phyloP scores from a whole-genome alignment of 2,329 filamentous ascomycete genomes.

The Alternaria sp. region DNA sequence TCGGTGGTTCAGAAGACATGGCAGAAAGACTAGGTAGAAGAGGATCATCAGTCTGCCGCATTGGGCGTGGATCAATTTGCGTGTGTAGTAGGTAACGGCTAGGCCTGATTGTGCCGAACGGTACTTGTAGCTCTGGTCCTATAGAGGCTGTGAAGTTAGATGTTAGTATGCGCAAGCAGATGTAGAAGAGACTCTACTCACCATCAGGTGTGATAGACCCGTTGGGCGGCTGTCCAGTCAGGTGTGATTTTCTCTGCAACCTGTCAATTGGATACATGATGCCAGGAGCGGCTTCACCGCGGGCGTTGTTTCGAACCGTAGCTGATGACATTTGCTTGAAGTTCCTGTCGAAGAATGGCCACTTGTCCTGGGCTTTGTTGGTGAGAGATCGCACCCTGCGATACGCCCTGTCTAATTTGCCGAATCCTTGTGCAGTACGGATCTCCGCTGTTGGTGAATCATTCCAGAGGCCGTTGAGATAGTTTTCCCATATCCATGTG shows the following conservation, averaged over 20 bases:
- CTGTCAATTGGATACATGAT: constrained; percentile 14
- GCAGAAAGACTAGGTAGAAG: constrained; percentile 1
- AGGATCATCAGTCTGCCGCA: constrained; percentile 9
- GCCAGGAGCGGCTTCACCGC: constrained; percentile 25
- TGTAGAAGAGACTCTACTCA: background rate
- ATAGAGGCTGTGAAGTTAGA: background rate
- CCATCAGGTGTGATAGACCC: constrained; percentile 2
- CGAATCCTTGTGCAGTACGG: constrained; percentile 33
- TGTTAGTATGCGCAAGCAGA: background rate
- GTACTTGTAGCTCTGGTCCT: constrained; percentile 10
- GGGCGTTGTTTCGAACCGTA: constrained; percentile 31
- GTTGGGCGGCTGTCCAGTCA: background rate
- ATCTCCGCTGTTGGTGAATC: constrained; percentile 23
- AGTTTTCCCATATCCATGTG: constrained; percentile 36
- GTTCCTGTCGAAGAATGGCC: constrained; percentile 41
- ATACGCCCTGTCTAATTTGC: constrained; percentile 40
- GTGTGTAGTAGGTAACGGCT: background rate
- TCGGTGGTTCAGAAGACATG: background rate
- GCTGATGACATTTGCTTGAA: constrained; percentile 36
- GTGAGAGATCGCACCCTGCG: constrained; percentile 41
- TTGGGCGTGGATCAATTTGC: constrained; percentile 6
- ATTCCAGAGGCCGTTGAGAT: constrained; percentile 26
- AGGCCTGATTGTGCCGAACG: constrained; percentile 10
- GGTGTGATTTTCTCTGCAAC: background rate
- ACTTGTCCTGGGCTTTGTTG: constrained; percentile 43